Percentiles rank a stretch among this genome's conserved stretches.
phyloP scores from a whole-genome alignment of 1,284 basidiomycete species.

The Termitomyces sp. region DNA sequence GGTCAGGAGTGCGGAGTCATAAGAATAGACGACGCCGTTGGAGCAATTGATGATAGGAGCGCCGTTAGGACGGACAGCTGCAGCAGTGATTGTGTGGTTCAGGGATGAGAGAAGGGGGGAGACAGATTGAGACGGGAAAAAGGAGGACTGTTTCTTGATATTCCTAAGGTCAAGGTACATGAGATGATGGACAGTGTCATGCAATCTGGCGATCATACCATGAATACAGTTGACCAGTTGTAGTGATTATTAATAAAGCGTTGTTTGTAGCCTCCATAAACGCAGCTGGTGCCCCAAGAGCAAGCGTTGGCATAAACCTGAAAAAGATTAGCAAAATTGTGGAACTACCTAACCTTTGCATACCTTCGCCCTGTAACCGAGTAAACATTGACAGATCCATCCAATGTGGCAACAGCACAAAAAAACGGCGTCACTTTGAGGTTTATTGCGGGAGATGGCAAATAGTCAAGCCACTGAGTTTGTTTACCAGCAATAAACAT shows the following conservation, averaged over 20 bases:
- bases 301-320: constrained; percentile 72
- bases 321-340: neutral
- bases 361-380: constrained; percentile 76
- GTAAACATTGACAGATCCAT: constrained; percentile 77
- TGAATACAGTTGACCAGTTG: constrained; percentile 63
- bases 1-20: constrained; percentile 57
- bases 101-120: constrained; percentile 53
- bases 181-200: neutral
- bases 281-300: constrained; percentile 67
- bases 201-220: constrained; percentile 49
- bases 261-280: constrained; percentile 63
- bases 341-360: neutral
- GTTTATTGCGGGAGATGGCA: constrained; percentile 65
- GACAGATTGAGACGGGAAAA: constrained; percentile 65
- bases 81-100: constrained; percentile 53
- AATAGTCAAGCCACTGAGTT: constrained; percentile 85
- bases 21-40: constrained; percentile 71
- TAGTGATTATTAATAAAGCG: constrained; percentile 69
- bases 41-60: constrained; percentile 72
- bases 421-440: constrained; percentile 64
- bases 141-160: constrained; percentile 55
- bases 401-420: constrained; percentile 72
- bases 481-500: constrained; percentile 58
- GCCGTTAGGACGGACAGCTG: constrained; percentile 72
- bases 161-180: constrained; percentile 47